Evolutionary conservation across 1,284 basidiomycete species (phyloP).

Genomic region (Marasmius sp.): DNA sequence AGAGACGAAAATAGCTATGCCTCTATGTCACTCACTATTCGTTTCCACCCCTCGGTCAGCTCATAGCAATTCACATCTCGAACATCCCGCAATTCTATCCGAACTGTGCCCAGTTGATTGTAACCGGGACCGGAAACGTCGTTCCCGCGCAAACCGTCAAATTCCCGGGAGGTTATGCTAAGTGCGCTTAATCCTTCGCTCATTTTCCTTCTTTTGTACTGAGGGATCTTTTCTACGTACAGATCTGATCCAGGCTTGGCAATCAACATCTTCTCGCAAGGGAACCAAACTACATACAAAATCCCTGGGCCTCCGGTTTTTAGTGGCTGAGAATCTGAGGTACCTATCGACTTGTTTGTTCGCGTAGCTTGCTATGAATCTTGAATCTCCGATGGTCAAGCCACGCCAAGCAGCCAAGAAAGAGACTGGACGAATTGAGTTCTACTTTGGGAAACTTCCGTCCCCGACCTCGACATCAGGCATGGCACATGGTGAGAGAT

Average conservation of each 20-base stretch:
- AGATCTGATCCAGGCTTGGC: slow-evolving; percentile 34
- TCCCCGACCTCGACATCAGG: too few species aligned
- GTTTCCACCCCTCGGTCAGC: slow-evolving; percentile 11
- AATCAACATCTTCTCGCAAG: slow-evolving; percentile 33
- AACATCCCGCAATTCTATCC: slow-evolving; percentile 39
- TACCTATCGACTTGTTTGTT: not conserved
- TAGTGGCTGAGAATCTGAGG: not conserved
- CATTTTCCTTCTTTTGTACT: not conserved
- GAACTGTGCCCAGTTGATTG: slow-evolving; percentile 36
- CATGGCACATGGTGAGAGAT: too few species aligned
- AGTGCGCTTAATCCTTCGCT: not conserved
- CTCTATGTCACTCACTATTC: not conserved
- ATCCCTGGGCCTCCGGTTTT: slow-evolving; percentile 31
- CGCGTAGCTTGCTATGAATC: not conserved
- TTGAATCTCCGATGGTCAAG: too few species aligned
- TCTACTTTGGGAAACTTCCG: too few species aligned
- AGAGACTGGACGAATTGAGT: too few species aligned
- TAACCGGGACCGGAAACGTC: slow-evolving; percentile 34
- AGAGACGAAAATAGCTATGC: not conserved
- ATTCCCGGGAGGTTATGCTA: slow-evolving; percentile 37
- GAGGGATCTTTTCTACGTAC: slow-evolving; percentile 2
- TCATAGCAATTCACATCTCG: slow-evolving; percentile 32
- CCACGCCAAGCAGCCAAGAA: too few species aligned
- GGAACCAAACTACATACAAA: slow-evolving; percentile 32
- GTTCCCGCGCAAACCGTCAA: slow-evolving; percentile 33